Evolutionary conservation across 306 rosid species (phyloP).

Genomic region (Lagenaria siceraria): DNA sequence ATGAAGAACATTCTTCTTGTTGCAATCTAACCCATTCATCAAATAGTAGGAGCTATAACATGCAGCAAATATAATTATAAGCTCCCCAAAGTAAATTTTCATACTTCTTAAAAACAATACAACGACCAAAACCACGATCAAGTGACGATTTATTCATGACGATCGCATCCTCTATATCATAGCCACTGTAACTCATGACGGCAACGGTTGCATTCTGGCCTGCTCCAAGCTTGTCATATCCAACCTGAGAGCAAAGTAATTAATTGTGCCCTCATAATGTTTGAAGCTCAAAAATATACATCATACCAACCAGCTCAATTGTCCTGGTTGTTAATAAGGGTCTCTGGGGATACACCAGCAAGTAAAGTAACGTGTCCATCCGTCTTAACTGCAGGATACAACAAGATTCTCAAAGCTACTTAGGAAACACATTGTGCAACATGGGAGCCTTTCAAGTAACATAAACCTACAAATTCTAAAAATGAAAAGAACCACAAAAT

Average conservation of each 20-base stretch:
- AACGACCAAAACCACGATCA: conserved; percentile 99
- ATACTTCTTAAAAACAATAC: conserved; percentile 81
- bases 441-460: neutral
- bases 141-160: conserved; percentile 97
- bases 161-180: conserved; percentile 96
- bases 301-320: conserved; percentile 78
- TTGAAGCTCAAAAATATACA: neutral
- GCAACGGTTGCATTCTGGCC: conserved; percentile 99
- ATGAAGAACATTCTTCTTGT: neutral
- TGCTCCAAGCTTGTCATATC: conserved; percentile 96
- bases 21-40: neutral
- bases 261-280: conserved; percentile 1
- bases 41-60: neutral
- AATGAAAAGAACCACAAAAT: neutral
- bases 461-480: neutral
- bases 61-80: conserved; percentile 12
- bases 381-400: conserved; percentile 44
- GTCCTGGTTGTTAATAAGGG: conserved; percentile 84
- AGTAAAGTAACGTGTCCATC: conserved; percentile 74
- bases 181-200: conserved; percentile 98
- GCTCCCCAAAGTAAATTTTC: conserved; percentile 5
- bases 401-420: neutral
- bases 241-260: conserved; percentile 47
- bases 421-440: neutral
- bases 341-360: conserved; percentile 88